A percentile compares a stretch with the other conserved stretches of the same genome.
Conservation (phyloP, 257 asterid genomes). For the Solanum rostratum region DNA sequence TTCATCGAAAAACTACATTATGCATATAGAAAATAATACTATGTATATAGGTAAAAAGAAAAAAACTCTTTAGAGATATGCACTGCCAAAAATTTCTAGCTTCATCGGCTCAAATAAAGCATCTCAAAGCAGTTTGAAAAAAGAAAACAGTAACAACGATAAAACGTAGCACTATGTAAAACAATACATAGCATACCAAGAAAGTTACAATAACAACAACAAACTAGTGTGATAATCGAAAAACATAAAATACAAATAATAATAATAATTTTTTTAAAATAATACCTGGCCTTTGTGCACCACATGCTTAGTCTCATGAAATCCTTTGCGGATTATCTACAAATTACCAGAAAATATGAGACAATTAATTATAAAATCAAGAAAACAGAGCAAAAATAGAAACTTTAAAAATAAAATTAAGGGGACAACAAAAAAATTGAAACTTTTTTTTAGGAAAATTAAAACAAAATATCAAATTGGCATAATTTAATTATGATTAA, state of each 20-base stretch:
- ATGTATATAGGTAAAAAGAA: not conserved
- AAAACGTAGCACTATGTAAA: not conserved
- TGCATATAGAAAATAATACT: not conserved
- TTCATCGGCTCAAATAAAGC: not conserved
- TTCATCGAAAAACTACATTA: not conserved
- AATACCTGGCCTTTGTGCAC: conserved; percentile 80
- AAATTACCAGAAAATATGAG: not conserved
- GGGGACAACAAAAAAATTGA: not conserved
- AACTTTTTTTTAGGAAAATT: not conserved
- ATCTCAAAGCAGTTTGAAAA: not conserved
- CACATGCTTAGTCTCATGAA: conserved; percentile 52
- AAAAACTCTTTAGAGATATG: accelerated
- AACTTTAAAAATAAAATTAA: not conserved
- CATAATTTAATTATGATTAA: not conserved
- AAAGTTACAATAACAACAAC: too few relatives aligned
- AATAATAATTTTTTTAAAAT: not conserved
- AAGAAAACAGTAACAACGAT: not conserved
- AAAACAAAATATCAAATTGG: not conserved
- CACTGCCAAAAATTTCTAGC: too few relatives aligned
- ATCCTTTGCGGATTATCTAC: conserved; percentile 59
- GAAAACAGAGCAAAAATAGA: not conserved
- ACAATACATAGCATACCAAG: not conserved
- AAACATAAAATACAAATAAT: not conserved
- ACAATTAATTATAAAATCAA: not conserved
- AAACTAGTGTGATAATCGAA: too few relatives aligned